Conservation (phyloP, 768 basidiomycete species). For the Mycena leptocephala region DNA sequence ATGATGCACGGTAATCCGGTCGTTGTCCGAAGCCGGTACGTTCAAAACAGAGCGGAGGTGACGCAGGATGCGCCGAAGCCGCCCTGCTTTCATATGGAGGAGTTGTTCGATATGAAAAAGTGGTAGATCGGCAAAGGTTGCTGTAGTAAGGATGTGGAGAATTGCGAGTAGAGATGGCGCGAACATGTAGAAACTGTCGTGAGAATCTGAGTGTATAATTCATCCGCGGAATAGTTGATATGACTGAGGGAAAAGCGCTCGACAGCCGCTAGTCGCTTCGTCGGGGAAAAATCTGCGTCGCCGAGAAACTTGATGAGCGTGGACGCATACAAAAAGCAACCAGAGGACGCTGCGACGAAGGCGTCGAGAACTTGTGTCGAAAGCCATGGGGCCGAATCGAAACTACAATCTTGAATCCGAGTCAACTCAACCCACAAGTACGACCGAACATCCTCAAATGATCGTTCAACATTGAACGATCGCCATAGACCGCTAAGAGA, state of each 20-base stretch:
- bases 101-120: constrained; percentile 25
- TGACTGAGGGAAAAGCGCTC: background rate
- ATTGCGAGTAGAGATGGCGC: background rate
- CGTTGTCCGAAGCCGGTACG: background rate
- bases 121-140: constrained; percentile 19
- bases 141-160: constrained; percentile 27
- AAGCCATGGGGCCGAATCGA: background rate
- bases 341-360: constrained; percentile 16
- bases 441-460: constrained; percentile 22
- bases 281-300: constrained; percentile 8
- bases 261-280: constrained; percentile 8
- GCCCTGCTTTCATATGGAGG: constrained; percentile 5
- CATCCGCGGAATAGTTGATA: constrained; percentile 20
- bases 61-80: constrained; percentile 14
- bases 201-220: constrained; percentile 28
- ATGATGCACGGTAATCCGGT: background rate
- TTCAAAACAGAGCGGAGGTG: constrained; percentile 21
- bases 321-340: constrained; percentile 30
- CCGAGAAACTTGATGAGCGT: constrained; percentile 27
- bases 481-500: background rate
- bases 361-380: background rate
- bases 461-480: constrained; percentile 21
- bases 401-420: background rate
- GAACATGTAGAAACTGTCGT: background rate
- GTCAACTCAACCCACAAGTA: constrained; percentile 16